Evolutionary conservation across 2,329 filamentous ascomycete genomes (phyloP).

Genomic region (Aureobasidium melanogenum): DNA sequence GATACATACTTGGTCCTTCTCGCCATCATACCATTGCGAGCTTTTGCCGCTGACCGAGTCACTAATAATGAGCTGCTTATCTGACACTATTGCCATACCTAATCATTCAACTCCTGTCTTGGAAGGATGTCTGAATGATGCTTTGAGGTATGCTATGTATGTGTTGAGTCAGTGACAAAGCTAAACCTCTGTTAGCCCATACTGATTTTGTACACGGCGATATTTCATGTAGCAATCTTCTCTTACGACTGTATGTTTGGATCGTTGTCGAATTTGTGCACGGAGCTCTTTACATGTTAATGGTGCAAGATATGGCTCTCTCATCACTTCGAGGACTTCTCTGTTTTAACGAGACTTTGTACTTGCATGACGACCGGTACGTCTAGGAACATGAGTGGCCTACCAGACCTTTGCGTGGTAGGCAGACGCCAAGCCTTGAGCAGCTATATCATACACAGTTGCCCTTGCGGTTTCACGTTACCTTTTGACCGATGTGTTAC

Average conservation of each 20-base stretch:
- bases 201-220: too few relatives aligned
- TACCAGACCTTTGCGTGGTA: not conserved
- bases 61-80: not conserved
- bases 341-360: too few relatives aligned
- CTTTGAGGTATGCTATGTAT: not conserved
- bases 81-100: not conserved
- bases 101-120: not conserved
- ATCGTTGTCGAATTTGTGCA: too few relatives aligned
- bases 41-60: not conserved
- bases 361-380: too few relatives aligned
- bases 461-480: not conserved
- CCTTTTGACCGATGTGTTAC: not conserved
- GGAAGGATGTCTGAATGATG: not conserved
- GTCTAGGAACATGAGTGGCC: not conserved
- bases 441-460: not conserved
- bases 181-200: too few relatives aligned
- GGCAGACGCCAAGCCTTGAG: not conserved
- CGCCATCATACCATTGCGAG: too few relatives aligned
- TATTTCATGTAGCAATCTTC: too few relatives aligned
- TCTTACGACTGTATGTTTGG: too few relatives aligned
- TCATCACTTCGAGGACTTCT: too few relatives aligned
- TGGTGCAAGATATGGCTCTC: too few relatives aligned
- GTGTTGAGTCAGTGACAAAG: not conserved
- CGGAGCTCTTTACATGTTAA: too few relatives aligned
- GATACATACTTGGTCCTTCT: not conserved